A percentile compares a stretch with the other conserved stretches of the same genome.
Evolutionary conservation across 2,329 filamentous ascomycete genomes (phyloP).

Genomic region (Neodidymelliopsis sp.): DNA sequence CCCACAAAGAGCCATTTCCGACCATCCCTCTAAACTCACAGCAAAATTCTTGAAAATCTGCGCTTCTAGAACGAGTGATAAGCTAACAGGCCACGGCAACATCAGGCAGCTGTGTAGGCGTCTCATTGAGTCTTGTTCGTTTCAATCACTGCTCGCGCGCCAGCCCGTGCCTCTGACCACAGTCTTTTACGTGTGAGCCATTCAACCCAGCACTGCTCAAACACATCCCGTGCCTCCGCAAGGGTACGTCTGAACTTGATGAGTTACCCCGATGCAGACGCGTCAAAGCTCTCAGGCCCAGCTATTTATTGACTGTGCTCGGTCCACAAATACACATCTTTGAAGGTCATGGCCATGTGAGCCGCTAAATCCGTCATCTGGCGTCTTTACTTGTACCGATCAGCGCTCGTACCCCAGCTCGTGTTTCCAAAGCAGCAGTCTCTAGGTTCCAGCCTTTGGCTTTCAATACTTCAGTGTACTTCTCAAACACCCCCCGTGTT

Average conservation of each 20-base stretch:
- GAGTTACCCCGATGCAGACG: constrained; percentile 32
- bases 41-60: neutral
- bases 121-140: constrained; percentile 8
- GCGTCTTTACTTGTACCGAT: constrained; percentile 18
- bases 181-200: too few species aligned
- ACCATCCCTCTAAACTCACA: neutral
- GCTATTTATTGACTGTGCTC: neutral
- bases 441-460: constrained; percentile 71
- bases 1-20: constrained; percentile 2
- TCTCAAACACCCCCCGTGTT: constrained; percentile 54
- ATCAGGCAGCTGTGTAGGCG: constrained; percentile 2
- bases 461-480: constrained; percentile 52
- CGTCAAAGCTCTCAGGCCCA: constrained; percentile 8
- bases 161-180: constrained; percentile 70
- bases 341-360: too few species aligned
- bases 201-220: constrained; percentile 53
- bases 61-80: neutral
- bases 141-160: constrained; percentile 43
- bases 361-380: too few species aligned
- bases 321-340: too few species aligned
- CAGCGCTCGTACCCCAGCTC: constrained; percentile 54
- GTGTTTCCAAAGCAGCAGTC: constrained; percentile 71
- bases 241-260: constrained; percentile 53
- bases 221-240: constrained; percentile 50
- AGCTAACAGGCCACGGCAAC: neutral